A percentile compares a stretch with the other conserved stretches of the same genome.
Evolutionary conservation across 169 alveolate genomes (phyloP).

Genomic region (Plasmodium vivax): DNA sequence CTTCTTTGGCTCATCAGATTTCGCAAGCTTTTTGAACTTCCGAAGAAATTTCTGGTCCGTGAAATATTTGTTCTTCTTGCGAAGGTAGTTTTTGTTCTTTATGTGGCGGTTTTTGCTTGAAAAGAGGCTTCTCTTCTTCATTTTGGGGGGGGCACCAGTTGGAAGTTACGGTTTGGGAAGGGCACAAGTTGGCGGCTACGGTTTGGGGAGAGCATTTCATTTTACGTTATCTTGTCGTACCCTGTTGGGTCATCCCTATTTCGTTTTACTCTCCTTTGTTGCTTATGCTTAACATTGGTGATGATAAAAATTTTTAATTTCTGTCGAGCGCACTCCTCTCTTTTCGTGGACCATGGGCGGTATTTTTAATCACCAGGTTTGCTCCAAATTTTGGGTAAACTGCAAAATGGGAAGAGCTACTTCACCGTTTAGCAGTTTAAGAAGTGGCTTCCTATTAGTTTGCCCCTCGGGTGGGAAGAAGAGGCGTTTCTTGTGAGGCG

Average conservation of each 20-base stretch:
- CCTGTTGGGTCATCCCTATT: background rate
- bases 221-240: background rate
- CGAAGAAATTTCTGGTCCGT: conserved; percentile 64
- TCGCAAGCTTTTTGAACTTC: conserved; percentile 31
- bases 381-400: background rate
- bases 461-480: background rate
- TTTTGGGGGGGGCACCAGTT: background rate
- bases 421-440: background rate
- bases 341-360: background rate
- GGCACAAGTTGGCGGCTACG: background rate
- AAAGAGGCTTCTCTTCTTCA: conserved; percentile 12
- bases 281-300: background rate
- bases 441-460: background rate
- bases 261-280: background rate
- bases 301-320: too few relatives aligned
- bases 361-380: background rate
- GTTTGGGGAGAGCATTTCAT: background rate
- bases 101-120: conserved; percentile 15
- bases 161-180: background rate
- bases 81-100: conserved; percentile 32
- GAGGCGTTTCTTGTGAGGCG: background rate
- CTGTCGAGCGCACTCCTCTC: background rate
- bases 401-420: background rate
- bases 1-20: background rate
- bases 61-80: conserved; percentile 54